Base-by-base conservation (phyloP, 2,329 filamentous ascomycete species). In the Penicillium sp. region DNA sequence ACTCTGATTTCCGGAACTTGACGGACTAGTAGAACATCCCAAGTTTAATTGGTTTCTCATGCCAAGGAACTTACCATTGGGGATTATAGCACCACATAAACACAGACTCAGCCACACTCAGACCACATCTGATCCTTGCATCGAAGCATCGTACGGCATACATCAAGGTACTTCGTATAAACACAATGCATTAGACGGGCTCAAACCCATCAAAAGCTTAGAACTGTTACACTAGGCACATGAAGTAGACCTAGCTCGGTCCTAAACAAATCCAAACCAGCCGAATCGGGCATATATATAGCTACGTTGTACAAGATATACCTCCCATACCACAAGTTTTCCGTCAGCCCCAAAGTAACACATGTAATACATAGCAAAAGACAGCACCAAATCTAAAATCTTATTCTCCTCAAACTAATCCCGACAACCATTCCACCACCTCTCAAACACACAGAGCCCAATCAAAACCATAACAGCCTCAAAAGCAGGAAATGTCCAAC, bases 401-500 rank as follows among this genome's bases (percentile, higher is more conserved):
- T 13, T 6, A 27, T 19, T 13, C 12, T 35, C 13, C 27, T 7
- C 27, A 9, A 13, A 19, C n/a, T 2, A 45, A 45, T 12, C 23
- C 25, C 17, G n/a, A 45, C 17, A 27, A n/a, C 23, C 17, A 25
- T 25, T 25, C 25, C 25, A 25, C 25, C 8, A 46, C 13, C 27
- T 46, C 17, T 1, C 29, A 25, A 15, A 35, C 13, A 19, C 15
- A 19, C 7, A 17, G 8, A 31, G 15, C 19, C 49, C 38, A 31
- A 51, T 23, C 29, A 56, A 35, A 38, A n/a, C 9, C 46, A n/a
- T 2, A 19, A 19, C 50, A 43, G 38, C 38, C 31, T 21, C 31
- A 25, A 51, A 21, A 25, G 2, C 2, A 13, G 42, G 10, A 27
- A 45, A 61, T 54, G 54, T n/a, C 60, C 23, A 62, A 69, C 38